Evolutionary conservation across 2,329 filamentous ascomycete genomes (phyloP), one percentile per base, ranked within the genome.

Genomic region (Colletotrichum sp.): DNA sequence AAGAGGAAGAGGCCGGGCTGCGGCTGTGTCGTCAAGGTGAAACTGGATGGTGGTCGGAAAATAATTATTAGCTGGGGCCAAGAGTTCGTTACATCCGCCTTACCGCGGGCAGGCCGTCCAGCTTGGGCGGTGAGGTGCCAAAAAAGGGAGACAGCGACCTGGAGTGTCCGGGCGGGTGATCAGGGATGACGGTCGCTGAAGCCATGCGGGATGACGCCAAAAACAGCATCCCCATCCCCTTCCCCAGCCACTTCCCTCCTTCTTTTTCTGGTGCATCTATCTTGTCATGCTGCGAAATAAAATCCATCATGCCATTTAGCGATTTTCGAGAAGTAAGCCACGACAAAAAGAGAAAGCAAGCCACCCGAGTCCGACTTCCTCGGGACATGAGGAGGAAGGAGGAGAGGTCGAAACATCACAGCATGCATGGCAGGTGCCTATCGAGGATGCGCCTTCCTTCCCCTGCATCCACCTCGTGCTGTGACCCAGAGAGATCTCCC

Each of bases 31-130:
- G n/a, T 36, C 25, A 16, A 62, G 34, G 22, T 75, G 73, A 75
- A 75, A 64, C 72, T 55, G 22, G 25, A 48, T 22, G n/a, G 25
- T 39, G 55, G 56, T 67, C 70, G 73, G 70, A 43, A 58, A 73
- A 62, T 68, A 58, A 64, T 48, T 75, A 52, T 52, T 52, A 52
- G 70, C 73, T 73, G 55, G 62, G 69, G 58, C 73, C 73, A 67
- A 73, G 73, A 39, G 70, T 73, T 75, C 64, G n/a, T 39, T 32
- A 16, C 30, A 16, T 25, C 67, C 32, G 18, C 27, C 27, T 62
- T 62, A 61, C 30, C 58, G 12, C 32, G n/a, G 61, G 22, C 13
- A 25, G 58, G 30, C 58, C 28, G 43, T 52, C 43, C 27, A 58
- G 22, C 25, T 48, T 30, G 16, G 62, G 62, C 36, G 62, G 36